Base-by-base conservation (phyloP, 306 rosid genomes). In the Lathyrus sativus region DNA sequence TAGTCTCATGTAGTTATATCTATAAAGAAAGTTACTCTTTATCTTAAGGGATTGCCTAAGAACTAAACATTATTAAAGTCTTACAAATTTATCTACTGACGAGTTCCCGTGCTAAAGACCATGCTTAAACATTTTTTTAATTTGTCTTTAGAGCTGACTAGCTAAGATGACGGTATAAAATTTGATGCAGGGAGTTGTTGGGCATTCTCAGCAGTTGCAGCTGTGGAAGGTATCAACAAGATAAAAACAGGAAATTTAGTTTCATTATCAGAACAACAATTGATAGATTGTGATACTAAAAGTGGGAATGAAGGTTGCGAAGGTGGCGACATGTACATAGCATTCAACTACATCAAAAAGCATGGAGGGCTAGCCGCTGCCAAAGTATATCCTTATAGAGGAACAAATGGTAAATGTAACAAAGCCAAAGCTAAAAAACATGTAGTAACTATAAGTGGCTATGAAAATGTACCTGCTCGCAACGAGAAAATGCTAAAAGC, bases 191-290 rank as follows among this genome's bases (percentile, higher is more conserved):
- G 92, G 75, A 80, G 88, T 66, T 86, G 92, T 76, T 89, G 98
- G 96, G 95, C 98, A 62, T 89, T 92, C 83, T 83, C 91, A 13
- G 79, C 92, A 0, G 91, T 86, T 55, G 91, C 91, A 74, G 92
- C 92, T 33, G 89, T 89, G 11, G 96, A 92, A 88, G 89, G 88
- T 66, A 75, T 89, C 78, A 76, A 80, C 73, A 5, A 89, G 70
- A 86, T 92, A 67, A 81, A 84, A 80, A 78, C 84, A 14, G 89
- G 88, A 7, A 81, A 79, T 13, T 71, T 92, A 73, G 56, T 81
- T 33, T 76, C 92, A 64, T 75, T 87, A 10, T 85, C 96, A 22
- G 91, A 87, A 71, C 89, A 89, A 75, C 82, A 92, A 81, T 88
- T 88, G 41, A 38, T 86, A 73, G 95, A 89, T 75, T 85, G 88